Conservation (phyloP, 2,329 filamentous ascomycete species). For the Fusarium cyanostomum region DNA sequence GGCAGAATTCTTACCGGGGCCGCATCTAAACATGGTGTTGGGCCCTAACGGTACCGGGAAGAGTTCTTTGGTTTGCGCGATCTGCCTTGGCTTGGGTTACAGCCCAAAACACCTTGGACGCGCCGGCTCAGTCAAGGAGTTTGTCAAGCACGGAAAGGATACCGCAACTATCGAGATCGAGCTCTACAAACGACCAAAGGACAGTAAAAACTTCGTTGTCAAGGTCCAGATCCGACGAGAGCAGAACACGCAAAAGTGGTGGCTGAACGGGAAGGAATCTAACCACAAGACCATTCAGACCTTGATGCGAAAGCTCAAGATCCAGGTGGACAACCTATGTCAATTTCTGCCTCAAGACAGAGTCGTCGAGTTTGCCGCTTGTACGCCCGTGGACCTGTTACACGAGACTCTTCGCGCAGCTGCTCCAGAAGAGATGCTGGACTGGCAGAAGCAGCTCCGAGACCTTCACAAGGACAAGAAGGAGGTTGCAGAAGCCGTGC, state of each 20-base stretch:
- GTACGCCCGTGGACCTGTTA: constrained; percentile 83
- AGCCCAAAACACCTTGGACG: constrained; percentile 83
- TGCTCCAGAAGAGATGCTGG: constrained; percentile 80
- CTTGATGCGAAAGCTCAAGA: constrained; percentile 77
- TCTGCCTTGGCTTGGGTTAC: constrained; percentile 92
- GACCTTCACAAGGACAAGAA: constrained; percentile 74
- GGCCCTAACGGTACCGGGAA: constrained; percentile 99
- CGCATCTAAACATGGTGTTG: constrained; percentile 97
- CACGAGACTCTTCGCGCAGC: constrained; percentile 89
- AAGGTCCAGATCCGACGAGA: constrained; percentile 81
- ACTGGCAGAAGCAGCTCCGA: constrained; percentile 81
- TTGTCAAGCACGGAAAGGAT: constrained; percentile 87
- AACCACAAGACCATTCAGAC: constrained; percentile 72
- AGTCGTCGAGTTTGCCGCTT: constrained; percentile 90
- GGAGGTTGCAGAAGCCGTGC: constrained; percentile 64
- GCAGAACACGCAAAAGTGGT: constrained; percentile 83
- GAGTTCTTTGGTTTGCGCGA: constrained; percentile 95
- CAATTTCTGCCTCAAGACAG: constrained; percentile 97
- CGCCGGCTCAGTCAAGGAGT: constrained; percentile 85
- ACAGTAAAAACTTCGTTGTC: constrained; percentile 75
- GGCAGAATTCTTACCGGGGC: constrained; percentile 90
- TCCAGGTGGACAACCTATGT: constrained; percentile 97
- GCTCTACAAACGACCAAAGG: constrained; percentile 71
- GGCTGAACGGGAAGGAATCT: constrained; percentile 72
- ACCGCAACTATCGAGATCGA: constrained; percentile 91